Percentiles rank a stretch among this genome's conserved stretches.
Evolutionary conservation across 2,329 filamentous ascomycete genomes (phyloP).

Genomic region (Magnaporthiopsis incrustans): DNA sequence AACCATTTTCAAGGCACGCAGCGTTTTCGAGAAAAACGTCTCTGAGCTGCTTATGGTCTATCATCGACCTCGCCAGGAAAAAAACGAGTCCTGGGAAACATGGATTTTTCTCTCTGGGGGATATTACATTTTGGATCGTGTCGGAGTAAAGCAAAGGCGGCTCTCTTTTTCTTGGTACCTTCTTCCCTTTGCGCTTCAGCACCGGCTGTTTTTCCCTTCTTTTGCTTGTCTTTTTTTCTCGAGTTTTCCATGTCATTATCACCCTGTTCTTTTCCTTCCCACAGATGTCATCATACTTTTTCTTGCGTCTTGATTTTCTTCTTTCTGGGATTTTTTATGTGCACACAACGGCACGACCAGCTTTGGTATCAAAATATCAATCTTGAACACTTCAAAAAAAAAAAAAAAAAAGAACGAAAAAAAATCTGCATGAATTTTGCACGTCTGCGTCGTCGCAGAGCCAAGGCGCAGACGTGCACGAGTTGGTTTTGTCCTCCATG

Average conservation of each 20-base stretch:
- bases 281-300: neutral
- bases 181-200: neutral
- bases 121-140: neutral
- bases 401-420: neutral
- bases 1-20: neutral
- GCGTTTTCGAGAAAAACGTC: neutral
- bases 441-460: too few species aligned
- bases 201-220: neutral
- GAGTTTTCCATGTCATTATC: neutral
- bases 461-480: too few species aligned
- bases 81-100: neutral
- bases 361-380: conserved; percentile 1
- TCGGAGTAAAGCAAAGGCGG: neutral
- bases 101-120: neutral
- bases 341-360: neutral
- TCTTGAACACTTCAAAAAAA: neutral
- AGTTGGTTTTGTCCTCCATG: too few species aligned
- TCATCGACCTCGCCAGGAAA: neutral
- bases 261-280: neutral
- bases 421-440: too few species aligned
- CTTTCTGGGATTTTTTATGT: neutral
- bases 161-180: conserved; percentile 2
- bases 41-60: neutral
- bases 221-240: neutral
- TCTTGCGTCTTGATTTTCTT: neutral